Base-by-base conservation (phyloP, 805 yeast species). In the Starmerella tilneyi region DNA sequence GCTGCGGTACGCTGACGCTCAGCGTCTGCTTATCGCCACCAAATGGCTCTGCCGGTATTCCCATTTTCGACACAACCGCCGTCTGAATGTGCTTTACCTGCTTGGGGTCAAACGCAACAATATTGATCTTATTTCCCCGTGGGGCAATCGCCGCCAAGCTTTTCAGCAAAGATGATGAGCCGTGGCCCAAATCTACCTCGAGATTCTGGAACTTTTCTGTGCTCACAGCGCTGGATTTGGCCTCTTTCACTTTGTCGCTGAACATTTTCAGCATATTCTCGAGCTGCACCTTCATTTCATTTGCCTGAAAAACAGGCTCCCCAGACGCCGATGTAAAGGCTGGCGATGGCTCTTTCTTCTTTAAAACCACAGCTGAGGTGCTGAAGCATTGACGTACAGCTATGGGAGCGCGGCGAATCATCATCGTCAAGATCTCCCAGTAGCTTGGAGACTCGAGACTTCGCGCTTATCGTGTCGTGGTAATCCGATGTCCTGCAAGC, bases 101-200 rank as follows among this genome's bases (percentile, higher is more conserved):
- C 42, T 70, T 71, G 6, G 94, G 94, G 57, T 89, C 96, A 62
- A 81, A 89, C 0, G 95, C 85, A n/a, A 89, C 75, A 26, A 74
- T 63, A 43, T 84, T 68, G 53, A 24, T 77, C 69, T 55, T 56
- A 46, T 54, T 56, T 28, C 62, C 64, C 13, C 64, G 57, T 23
- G 58, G 49, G 32, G 59, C 60, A n/a, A 63, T 51, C 17, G 64
- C 62, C n/a, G 64, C 63, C 13, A 63, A 37, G 24, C 38, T 29
- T 2, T 76, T 72, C 59, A 80, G 81, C 2, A 70, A 70, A 2
- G 58, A 59, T 7, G 66, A 61, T 41, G 71, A 67, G 12, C 72
- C 68, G 34, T 73, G 70, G 28, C 69, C 71, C 3, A 74, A 55
- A 15, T 67, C 65, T 15, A 89, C 71, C 32, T 61, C 60, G 47